A percentile compares a stretch with the other conserved stretches of the same genome.
phyloP scores from a whole-genome alignment of 495 filamentous ascomycete genomes.

The Hypoxylon intermedium region DNA sequence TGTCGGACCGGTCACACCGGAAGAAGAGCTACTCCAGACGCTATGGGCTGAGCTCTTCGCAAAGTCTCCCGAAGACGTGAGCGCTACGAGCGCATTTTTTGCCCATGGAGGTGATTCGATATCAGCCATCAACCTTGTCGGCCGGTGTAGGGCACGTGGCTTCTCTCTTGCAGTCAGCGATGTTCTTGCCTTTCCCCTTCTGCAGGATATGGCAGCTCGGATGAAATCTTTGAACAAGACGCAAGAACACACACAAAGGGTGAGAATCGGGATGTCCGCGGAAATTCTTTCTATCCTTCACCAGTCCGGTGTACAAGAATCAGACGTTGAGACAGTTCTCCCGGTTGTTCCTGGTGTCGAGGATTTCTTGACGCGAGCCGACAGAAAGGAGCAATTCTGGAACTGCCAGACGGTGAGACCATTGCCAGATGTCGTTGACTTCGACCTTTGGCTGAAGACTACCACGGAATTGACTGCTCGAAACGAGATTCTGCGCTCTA shows the following conservation, averaged over 20 bases:
- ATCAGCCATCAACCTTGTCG: conserved; percentile 56
- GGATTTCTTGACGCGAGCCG: neutral
- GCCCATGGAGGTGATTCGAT: conserved; percentile 59
- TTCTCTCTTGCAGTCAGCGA: neutral
- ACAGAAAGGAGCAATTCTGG: conserved; percentile 1
- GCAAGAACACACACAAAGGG: neutral
- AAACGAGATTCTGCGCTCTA: neutral
- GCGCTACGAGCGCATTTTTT: conserved; percentile 46
- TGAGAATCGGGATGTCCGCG: neutral
- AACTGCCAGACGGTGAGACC: neutral
- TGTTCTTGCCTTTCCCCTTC: neutral
- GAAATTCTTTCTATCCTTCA: neutral
- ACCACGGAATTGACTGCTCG: neutral
- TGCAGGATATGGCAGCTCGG: neutral
- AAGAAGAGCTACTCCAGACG: neutral
- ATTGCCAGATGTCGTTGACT: neutral
- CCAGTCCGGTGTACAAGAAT: neutral
- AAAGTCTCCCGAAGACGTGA: neutral
- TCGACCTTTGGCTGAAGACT: neutral
- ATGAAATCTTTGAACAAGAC: neutral
- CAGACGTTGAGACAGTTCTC: neutral
- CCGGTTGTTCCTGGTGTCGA: neutral
- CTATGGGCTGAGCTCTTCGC: neutral
- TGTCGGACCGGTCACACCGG: neutral
- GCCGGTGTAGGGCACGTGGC: conserved; percentile 1